Evolutionary conservation across 106 monocot genomes (phyloP).

Genomic region (Acorus calamus): DNA sequence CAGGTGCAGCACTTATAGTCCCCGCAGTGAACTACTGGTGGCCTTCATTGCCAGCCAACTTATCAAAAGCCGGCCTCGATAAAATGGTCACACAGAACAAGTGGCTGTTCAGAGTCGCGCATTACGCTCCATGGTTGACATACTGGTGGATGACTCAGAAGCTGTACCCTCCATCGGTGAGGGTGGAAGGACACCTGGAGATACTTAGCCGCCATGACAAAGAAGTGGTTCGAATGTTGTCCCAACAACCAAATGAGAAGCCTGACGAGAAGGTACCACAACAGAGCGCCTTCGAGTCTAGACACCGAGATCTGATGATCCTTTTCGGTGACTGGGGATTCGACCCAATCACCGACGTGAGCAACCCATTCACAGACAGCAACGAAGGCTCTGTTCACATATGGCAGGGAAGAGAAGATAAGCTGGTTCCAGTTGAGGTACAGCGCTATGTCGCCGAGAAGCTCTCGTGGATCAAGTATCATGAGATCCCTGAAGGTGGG

Average conservation of each 20-base stretch:
- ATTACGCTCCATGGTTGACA: slow-evolving; percentile 24
- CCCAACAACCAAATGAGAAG: neutral
- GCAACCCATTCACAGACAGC: slow-evolving; percentile 21
- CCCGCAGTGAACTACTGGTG: slow-evolving; percentile 40
- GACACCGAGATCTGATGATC: slow-evolving; percentile 24
- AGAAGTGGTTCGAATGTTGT: neutral
- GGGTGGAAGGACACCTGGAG: neutral
- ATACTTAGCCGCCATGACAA: slow-evolving; percentile 16
- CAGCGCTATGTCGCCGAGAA: no score
- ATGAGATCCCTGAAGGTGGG: no score
- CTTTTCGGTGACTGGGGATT: slow-evolving; percentile 30
- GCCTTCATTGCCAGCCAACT: slow-evolving; percentile 23
- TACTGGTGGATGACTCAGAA: slow-evolving; percentile 42
- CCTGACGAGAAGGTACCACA: slow-evolving; percentile 9
- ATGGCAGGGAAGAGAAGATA: slow-evolving; percentile 37
- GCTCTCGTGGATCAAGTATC: no score
- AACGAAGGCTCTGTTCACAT: slow-evolving; percentile 22
- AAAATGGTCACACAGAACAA: slow-evolving; percentile 11
- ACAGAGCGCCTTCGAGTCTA: slow-evolving; percentile 28
- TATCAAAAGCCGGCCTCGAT: slow-evolving; percentile 9
- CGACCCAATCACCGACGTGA: slow-evolving; percentile 22
- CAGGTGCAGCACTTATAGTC: slow-evolving; percentile 29
- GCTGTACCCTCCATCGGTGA: slow-evolving; percentile 8
- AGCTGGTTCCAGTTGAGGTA: slow-evolving; percentile 14
- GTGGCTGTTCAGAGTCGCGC: slow-evolving; percentile 28